Percentiles rank a stretch among this genome's conserved stretches.
Evolutionary conservation across 768 basidiomycete species (phyloP).

Genomic region (Tulasnella sp.): DNA sequence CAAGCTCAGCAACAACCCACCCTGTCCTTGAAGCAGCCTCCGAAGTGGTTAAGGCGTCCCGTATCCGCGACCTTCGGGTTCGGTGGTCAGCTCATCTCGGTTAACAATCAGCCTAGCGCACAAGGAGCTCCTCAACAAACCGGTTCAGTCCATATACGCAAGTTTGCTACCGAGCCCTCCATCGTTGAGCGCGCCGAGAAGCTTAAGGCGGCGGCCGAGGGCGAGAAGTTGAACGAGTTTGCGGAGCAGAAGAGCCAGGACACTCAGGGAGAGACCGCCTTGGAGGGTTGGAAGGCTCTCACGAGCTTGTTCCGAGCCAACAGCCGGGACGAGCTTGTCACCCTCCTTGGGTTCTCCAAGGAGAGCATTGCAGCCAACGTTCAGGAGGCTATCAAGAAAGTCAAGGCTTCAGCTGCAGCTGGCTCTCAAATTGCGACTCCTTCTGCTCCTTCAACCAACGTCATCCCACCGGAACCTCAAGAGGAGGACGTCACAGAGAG

Average conservation of each 20-base stretch:
- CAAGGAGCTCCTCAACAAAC: conserved; percentile 80
- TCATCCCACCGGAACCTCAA: conserved; percentile 38
- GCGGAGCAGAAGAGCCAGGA: conserved; percentile 60
- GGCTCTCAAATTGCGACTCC: conserved; percentile 30
- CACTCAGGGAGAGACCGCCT: conserved; percentile 48
- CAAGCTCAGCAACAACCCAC: conserved; percentile 49
- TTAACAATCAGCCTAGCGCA: conserved; percentile 69
- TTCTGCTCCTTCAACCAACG: conserved; percentile 21
- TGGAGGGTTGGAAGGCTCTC: conserved; percentile 79
- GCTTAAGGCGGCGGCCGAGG: conserved; percentile 64
- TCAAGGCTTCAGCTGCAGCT: conserved; percentile 55
- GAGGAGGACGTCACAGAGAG: conserved; percentile 48
- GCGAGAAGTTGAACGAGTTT: conserved; percentile 59
- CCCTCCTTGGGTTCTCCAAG: conserved; percentile 90
- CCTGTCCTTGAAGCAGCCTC: conserved; percentile 89
- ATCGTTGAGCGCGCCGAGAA: conserved; percentile 74
- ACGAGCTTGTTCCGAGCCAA: conserved; percentile 84
- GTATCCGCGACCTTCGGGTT: conserved; percentile 74
- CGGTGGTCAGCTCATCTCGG: conserved; percentile 81
- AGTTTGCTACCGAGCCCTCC: conserved; percentile 71
- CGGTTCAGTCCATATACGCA: conserved; percentile 76
- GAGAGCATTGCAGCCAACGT: conserved; percentile 78
- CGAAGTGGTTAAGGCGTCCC: conserved; percentile 93
- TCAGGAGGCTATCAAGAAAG: conserved; percentile 75
- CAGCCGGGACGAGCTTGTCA: conserved; percentile 87